A percentile compares a stretch with the other conserved stretches of the same genome.
These are phyloP conservation scores for Teratosphaeria viscida DNA, from an alignment of 2,329 filamentous ascomycete species.

Conservation along the genomic window DNA sequence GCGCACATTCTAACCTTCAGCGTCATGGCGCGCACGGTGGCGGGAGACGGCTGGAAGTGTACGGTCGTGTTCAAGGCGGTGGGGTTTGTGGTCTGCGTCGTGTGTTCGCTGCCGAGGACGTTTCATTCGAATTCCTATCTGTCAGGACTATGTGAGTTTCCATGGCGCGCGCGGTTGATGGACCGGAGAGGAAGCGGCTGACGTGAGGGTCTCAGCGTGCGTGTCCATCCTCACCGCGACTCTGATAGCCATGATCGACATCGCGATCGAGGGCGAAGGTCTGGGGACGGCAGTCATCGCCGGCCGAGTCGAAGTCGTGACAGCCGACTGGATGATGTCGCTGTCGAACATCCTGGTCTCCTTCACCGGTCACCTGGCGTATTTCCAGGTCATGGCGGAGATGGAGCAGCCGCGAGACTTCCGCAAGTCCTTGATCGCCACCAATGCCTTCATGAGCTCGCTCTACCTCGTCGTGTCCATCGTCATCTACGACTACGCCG, in stretches of 20 bases:
- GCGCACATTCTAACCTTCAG: conserved; percentile 60
- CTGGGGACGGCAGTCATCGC: conserved; percentile 31
- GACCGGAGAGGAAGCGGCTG: neutral
- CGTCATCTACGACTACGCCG: conserved; percentile 57
- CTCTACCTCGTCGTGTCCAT: conserved; percentile 52
- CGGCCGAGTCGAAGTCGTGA: conserved; percentile 31
- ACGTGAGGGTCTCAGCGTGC: conserved; percentile 28
- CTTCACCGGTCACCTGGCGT: conserved; percentile 43
- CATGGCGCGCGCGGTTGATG: neutral
- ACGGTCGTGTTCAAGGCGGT: conserved; percentile 55
- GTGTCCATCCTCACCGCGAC: conserved; percentile 49
- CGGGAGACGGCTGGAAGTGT: conserved; percentile 47
- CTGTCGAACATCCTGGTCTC: conserved; percentile 57
- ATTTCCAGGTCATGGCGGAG: neutral
- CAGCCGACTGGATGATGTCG: conserved; percentile 47
- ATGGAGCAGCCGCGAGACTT: neutral
- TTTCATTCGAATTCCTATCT: conserved; percentile 53
- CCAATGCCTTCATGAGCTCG: neutral
- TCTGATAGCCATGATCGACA: conserved; percentile 55
- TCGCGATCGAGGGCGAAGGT: conserved; percentile 40
- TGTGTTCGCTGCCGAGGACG: conserved; percentile 52
- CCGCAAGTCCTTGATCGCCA: neutral
- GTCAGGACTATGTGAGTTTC: conserved; percentile 45
- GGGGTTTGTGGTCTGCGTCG: conserved; percentile 47
- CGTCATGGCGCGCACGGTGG: conserved; percentile 60